Percentiles rank a stretch among this genome's conserved stretches.
These are phyloP conservation scores for Ajuga chamaepitys DNA, from an alignment of 257 asterid genomes.

Conservation along the genomic window DNA sequence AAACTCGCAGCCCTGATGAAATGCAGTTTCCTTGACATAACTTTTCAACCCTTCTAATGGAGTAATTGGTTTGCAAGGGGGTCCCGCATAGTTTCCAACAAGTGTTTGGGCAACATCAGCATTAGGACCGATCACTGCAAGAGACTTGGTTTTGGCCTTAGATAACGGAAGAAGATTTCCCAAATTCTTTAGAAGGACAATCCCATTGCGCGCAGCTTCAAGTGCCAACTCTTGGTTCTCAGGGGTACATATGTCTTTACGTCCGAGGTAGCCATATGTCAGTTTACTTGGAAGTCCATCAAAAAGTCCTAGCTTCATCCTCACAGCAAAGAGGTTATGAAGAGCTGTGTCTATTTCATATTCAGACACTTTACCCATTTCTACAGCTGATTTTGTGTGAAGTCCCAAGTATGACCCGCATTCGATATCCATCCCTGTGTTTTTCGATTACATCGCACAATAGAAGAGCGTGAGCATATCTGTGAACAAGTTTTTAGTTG, in stretches of 20 bases:
- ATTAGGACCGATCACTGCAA: constrained; percentile 64
- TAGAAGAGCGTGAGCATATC: not conserved
- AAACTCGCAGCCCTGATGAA: constrained; percentile 38
- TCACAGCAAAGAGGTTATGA: constrained; percentile 42
- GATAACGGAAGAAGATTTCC: constrained; percentile 45
- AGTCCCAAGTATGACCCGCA: constrained; percentile 44
- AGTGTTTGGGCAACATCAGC: constrained; percentile 34
- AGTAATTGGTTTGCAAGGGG: constrained; percentile 45
- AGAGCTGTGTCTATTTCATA: constrained; percentile 60
- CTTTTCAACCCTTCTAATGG: constrained; percentile 40
- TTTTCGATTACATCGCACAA: not conserved
- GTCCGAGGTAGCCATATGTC: constrained; percentile 28
- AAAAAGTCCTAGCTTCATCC: constrained; percentile 66
- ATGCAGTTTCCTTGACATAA: constrained; percentile 22
- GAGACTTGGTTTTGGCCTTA: constrained; percentile 25
- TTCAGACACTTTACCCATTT: constrained; percentile 37
- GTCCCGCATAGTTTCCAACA: constrained; percentile 58
- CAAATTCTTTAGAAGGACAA: constrained; percentile 56
- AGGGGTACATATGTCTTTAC: constrained; percentile 33
- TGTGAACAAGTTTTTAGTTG: no score
- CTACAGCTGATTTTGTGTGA: constrained; percentile 43
- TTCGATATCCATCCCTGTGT: constrained; percentile 58
- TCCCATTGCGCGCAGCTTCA: constrained; percentile 51
- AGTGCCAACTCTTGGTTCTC: constrained; percentile 45
- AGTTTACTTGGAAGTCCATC: constrained; percentile 36